Base-by-base conservation (phyloP, 306 rosid species). In the Dalbergia cochinchinensis region DNA sequence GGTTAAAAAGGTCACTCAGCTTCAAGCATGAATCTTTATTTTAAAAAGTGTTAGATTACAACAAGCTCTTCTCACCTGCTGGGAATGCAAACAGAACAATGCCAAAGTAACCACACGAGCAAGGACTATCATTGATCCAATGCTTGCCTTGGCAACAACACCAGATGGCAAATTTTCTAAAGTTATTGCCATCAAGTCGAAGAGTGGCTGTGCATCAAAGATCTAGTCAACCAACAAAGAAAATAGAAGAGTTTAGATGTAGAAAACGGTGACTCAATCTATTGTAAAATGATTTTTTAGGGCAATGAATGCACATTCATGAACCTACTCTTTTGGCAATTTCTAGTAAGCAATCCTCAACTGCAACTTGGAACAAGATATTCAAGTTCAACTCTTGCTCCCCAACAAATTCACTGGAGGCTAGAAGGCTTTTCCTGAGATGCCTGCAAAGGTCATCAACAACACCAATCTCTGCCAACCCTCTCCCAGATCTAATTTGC, bases 401-500 rank as follows among this genome's bases (percentile, higher is more conserved):
- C 53, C 92, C 97, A 85, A 84, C 90, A 45, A 82, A 79, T 78
- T 89, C 98, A 84, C 80, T 77, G 22, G 98, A 87, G 79, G 94
- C 86, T 65, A 78, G 86, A 61, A 83, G 76, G 34, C 99, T 91
- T 88, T 96, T 96, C 85, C 94, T 90, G 19, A 96, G 90, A 90
- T 96, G 99, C 85, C 99, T 86, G 87, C 98, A 96, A 77, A 96
- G 89, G 78, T 93, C 98, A n/a, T 89, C 89, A 63, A 91, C 98
- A 77, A 86, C 89, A 67, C 97, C 99, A 80, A 90, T 77, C 82
- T 96, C 99, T 45, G 87, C 88, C 80, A 93, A 85, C 75, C 87
- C 89, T 33, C 83, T 78, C 74, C 87, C 87, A 3, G 96, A 87
- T 80, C 90, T 84, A 63, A 93, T 88, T 85, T 96, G 99, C 86